A percentile compares a stretch with the other conserved stretches of the same genome.
These are phyloP conservation scores for Fusarium mexicanum DNA, from an alignment of 2,329 filamentous ascomycete species.

Conservation along the genomic window DNA sequence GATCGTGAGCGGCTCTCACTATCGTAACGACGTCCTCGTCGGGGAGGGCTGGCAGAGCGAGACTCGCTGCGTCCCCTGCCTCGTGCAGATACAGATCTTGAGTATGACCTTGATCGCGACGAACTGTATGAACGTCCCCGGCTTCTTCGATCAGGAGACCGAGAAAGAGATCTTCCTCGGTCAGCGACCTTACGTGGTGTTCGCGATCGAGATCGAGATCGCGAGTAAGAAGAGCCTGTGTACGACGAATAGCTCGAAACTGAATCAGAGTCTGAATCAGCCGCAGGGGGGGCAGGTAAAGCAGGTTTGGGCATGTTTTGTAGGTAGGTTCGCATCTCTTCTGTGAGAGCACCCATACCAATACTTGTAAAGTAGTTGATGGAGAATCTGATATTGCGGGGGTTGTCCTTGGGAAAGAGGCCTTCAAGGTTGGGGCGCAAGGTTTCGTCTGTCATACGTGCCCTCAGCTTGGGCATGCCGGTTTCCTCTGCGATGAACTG, in stretches of 20 bases:
- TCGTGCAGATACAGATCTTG: conserved; percentile 51
- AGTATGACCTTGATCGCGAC: conserved; percentile 57
- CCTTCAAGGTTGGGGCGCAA: conserved; percentile 83
- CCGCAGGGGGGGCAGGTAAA: conserved; percentile 69
- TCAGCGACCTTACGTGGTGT: conserved; percentile 45
- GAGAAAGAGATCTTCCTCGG: conserved; percentile 44
- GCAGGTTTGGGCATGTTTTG: conserved; percentile 90
- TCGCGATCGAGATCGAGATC: conserved; percentile 58
- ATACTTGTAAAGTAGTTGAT: conserved; percentile 99
- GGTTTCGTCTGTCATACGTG: conserved; percentile 79
- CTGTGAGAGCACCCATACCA: conserved; percentile 92
- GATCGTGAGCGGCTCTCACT: conserved; percentile 45
- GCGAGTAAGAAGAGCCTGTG: conserved; percentile 68
- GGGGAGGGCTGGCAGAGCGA: conserved; percentile 46
- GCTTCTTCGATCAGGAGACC: conserved; percentile 41
- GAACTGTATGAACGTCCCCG: conserved; percentile 42
- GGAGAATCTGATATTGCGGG: conserved; percentile 91
- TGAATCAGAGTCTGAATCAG: conserved; percentile 74
- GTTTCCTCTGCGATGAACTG: conserved; percentile 90
- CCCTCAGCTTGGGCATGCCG: conserved; percentile 81
- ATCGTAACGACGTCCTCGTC: conserved; percentile 37
- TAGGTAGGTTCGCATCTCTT: conserved; percentile 91
- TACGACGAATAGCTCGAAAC: conserved; percentile 84
- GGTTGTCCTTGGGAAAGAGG: conserved; percentile 88
- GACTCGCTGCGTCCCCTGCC: conserved; percentile 39